Evolutionary conservation across 176 grass and related monocot species (phyloP).

Genomic region (Tillandsia fasciculata): DNA sequence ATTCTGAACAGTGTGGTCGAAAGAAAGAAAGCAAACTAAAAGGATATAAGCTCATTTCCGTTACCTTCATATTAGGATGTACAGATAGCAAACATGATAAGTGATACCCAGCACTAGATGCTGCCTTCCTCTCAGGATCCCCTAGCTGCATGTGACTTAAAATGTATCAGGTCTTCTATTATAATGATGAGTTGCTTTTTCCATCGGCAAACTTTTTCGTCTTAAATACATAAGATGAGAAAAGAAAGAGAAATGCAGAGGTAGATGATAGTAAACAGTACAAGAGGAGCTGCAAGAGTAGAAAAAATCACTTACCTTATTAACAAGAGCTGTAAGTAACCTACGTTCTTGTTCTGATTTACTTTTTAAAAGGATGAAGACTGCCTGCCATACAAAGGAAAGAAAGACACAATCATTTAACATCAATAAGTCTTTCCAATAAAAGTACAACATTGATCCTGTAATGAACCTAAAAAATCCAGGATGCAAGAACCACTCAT

Average conservation of each 20-base stretch:
- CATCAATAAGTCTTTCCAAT: not conserved
- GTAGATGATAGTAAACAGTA: constrained; percentile 4
- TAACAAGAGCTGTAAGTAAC: constrained; percentile 88
- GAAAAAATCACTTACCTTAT: constrained; percentile 60
- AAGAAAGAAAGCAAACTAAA: not conserved
- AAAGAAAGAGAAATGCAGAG: not conserved
- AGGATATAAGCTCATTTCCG: not conserved
- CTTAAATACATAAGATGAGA: not conserved
- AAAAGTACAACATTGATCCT: not conserved
- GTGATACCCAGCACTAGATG: constrained; percentile 77
- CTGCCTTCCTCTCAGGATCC: constrained; percentile 85
- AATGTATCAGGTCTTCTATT: not conserved
- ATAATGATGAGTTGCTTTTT: not conserved
- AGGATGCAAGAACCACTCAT: not conserved
- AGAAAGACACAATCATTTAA: not conserved
- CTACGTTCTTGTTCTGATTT: constrained; percentile 92
- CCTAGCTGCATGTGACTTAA: constrained; percentile 51
- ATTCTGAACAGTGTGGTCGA: no score
- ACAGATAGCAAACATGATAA: constrained; percentile 63
- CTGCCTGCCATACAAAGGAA: constrained; percentile 47
- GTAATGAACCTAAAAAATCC: not conserved
- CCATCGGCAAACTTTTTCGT: not conserved
- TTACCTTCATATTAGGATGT: constrained; percentile 98
- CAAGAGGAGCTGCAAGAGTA: constrained; percentile 4
- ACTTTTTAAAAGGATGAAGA: constrained; percentile 73